Evolutionary conservation across 1,284 basidiomycete genomes (phyloP), one percentile per base, ranked within the genome.

Genomic region (Moesziomyces parantarcticus): DNA sequence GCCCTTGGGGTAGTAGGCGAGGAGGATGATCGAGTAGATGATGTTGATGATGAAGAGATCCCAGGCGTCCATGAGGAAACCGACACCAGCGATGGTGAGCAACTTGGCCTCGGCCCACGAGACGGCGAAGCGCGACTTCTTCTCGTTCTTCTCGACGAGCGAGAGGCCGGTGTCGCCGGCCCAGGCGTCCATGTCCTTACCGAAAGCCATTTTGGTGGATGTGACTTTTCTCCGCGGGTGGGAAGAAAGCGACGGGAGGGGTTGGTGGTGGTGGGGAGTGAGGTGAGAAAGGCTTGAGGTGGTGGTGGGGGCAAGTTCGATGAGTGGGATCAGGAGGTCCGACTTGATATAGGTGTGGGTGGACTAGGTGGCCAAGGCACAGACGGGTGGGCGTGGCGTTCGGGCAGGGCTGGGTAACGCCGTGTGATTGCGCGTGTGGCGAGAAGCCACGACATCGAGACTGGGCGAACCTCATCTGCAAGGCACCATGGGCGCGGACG

Each of bases 401-500:
- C 10, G 29, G 29, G 10, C 10, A 13, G 11, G 29, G 29, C 29
- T 32, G 29, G 36, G 18, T 39, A 6, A 16, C 3, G 16, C 36
- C 3, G 29, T 4, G 29, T 11, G 16, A n/a, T 18, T 13, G 11
- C 1, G 18, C 1, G 16, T 5, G 36, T 18, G 36, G 36, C 16
- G 18, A 14, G 36, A 39, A 6, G 14, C 36, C 3, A 6, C 6
- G 14, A 39, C 36, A 32, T 39, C 36, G 36, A 5, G 36, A 7
- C 18, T 16, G 36, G 16, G 84, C 83, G 14, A 88, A 88, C 25
- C 79, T 85, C 22, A 87, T 88, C 68, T 83, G 86, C 44, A 82
- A 86, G 47, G 85, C 85, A 63, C 81, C 83, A 6, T 88, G 87
- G 87, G 89, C 39, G 44, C 58, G 16, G 55, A 71, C 23, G 91